These are phyloP conservation scores for Ambrosiella xylebori DNA, from an alignment of 2,329 filamentous ascomycete species.

Conservation along the genomic window DNA sequence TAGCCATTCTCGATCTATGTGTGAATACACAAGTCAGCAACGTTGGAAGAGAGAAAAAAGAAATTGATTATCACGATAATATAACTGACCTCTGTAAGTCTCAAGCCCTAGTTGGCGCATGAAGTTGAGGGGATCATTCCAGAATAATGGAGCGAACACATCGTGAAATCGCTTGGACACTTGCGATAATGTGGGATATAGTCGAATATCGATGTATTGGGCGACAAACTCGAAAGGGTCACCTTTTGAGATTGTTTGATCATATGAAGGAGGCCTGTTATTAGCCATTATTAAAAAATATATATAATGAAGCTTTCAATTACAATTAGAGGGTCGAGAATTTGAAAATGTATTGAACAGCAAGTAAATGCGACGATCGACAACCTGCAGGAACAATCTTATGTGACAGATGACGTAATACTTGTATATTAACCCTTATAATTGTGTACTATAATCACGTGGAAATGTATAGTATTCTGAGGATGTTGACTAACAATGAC, in stretches of 20 bases:
- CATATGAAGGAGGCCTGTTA: conserved; percentile 33
- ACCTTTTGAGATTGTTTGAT: conserved; percentile 27
- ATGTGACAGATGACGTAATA: no score
- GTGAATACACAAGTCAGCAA: background rate
- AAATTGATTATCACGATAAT: background rate
- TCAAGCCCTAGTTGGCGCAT: conserved; percentile 17
- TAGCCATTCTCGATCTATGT: conserved; percentile 8
- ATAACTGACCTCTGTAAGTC: background rate
- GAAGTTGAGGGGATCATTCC: conserved; percentile 31
- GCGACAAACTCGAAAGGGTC: conserved; percentile 35
- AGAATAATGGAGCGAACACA: conserved; percentile 34
- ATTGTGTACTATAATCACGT: no score
- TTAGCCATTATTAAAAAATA: background rate
- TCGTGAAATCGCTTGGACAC: conserved; percentile 30
- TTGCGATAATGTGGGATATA: conserved; percentile 30
- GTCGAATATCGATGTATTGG: conserved; percentile 24
- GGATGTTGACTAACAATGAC: no score
- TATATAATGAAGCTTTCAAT: background rate
- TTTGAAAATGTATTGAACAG: no score
- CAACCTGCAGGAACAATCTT: no score
- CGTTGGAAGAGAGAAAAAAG: background rate
- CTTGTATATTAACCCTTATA: no score
- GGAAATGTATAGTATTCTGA: no score
- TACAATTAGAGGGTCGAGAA: no score
- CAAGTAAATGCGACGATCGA: no score